Percentiles rank a stretch among this genome's conserved stretches.
These are phyloP conservation scores for Globisporangium irregulare DNA, from an alignment of 352 stramenopile genomes.

Conservation along the genomic window DNA sequence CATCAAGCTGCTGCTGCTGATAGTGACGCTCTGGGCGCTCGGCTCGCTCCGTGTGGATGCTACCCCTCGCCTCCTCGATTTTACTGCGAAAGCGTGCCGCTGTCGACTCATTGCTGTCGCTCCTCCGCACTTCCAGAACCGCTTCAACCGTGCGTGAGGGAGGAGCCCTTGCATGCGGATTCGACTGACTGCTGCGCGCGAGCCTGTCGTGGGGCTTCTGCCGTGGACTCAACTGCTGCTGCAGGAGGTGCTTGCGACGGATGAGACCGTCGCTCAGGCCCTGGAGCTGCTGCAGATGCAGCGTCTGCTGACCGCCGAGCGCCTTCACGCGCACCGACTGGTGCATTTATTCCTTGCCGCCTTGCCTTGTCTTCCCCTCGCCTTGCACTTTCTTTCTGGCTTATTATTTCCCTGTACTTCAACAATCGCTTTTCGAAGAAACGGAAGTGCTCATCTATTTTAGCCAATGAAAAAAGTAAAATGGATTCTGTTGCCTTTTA, in stretches of 20 bases:
- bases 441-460: not conserved
- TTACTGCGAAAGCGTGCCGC: conserved; percentile 30
- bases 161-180: not conserved
- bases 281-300: conserved; percentile 44
- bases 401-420: not conserved
- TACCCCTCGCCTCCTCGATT: conserved; percentile 38
- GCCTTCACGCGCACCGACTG: conserved; percentile 18
- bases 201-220: not conserved
- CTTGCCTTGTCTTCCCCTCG: not conserved
- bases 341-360: conserved; percentile 19
- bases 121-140: conserved; percentile 34
- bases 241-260: conserved; percentile 25
- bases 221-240: not conserved
- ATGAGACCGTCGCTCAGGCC: conserved; percentile 32
- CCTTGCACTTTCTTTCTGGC: not conserved
- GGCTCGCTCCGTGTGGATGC: conserved; percentile 48
- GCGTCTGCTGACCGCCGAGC: conserved; percentile 49
- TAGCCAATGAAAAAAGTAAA: not conserved
- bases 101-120: conserved; percentile 13
- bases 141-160: conserved; percentile 41
- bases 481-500: not conserved
- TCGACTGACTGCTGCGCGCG: not conserved
- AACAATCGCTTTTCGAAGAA: not conserved
- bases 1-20: not conserved
- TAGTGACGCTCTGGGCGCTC: conserved; percentile 18